Evolutionary conservation across 73 alveolate genomes (phyloP).

Genomic region (Uronychia setigera): DNA sequence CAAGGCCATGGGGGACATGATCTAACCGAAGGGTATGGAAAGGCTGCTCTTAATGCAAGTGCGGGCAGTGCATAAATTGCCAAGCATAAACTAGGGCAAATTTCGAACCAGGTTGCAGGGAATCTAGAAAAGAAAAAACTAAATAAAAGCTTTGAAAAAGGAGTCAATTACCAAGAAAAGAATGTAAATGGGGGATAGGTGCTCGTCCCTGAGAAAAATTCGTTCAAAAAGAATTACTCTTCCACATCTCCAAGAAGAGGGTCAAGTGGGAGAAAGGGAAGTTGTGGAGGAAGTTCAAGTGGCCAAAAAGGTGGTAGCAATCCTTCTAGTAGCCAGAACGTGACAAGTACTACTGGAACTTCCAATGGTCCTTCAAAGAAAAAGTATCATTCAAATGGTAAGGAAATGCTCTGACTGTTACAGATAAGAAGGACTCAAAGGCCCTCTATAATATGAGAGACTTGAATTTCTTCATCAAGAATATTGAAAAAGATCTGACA

Average conservation of each 20-base stretch:
- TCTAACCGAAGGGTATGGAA: background rate
- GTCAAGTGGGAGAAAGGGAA: background rate
- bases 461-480: constrained; percentile 42
- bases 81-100: background rate
- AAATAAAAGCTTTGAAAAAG: constrained; percentile 35
- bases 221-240: background rate
- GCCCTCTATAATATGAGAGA: constrained; percentile 38
- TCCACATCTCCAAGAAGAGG: constrained; percentile 6
- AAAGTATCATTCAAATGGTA: background rate
- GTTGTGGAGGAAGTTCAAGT: background rate
- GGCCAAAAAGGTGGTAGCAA: background rate
- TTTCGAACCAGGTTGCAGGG: too few species aligned
- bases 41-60: background rate
- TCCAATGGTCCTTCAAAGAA: background rate
- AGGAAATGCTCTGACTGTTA: background rate
- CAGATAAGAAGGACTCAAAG: constrained; percentile 5
- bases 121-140: background rate
- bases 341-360: too few species aligned
- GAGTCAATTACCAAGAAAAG: background rate
- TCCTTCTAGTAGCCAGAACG: too few species aligned
- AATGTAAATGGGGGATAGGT: background rate
- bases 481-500: constrained; percentile 43
- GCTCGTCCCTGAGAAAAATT: background rate
- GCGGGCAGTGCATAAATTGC: background rate
- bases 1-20: background rate